Conservation (phyloP, 305 asterid genomes). For the Rubia balearica region DNA sequence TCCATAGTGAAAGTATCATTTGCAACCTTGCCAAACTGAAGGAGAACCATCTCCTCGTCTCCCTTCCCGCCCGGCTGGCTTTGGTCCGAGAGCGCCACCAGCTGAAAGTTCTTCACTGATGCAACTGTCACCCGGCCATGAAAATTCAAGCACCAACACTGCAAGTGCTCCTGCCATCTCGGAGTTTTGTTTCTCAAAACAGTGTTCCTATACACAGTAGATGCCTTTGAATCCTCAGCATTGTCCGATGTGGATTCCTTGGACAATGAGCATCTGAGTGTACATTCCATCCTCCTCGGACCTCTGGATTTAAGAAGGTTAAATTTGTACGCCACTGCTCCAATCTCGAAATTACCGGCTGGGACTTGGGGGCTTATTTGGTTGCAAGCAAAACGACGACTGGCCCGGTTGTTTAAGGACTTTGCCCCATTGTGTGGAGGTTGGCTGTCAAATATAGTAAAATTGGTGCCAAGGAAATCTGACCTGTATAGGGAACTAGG, state of each 20-base stretch:
- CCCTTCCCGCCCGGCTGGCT: conserved; percentile 75
- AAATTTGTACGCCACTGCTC: conserved; percentile 71
- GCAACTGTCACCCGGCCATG: conserved; percentile 95
- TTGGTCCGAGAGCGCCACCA: conserved; percentile 66
- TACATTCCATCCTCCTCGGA: conserved; percentile 82
- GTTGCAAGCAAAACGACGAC: conserved; percentile 78
- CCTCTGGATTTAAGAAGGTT: conserved; percentile 90
- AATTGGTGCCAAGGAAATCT: conserved; percentile 87
- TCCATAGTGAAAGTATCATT: conserved; percentile 87
- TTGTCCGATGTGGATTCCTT: conserved; percentile 26
- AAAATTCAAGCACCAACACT: conserved; percentile 97
- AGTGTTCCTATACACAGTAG: conserved; percentile 25
- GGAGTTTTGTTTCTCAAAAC: conserved; percentile 83
- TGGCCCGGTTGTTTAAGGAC: conserved; percentile 60
- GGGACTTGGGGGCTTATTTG: conserved; percentile 91
- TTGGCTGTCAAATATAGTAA: conserved; percentile 76
- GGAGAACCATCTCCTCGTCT: conserved; percentile 74
- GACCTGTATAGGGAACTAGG: conserved; percentile 44
- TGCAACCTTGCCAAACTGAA: conserved; percentile 86
- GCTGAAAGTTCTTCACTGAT: conserved; percentile 87
- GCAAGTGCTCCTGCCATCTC: conserved; percentile 87
- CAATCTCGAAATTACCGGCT: conserved; percentile 75
- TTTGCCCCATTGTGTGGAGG: conserved; percentile 81
- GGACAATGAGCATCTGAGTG: conserved; percentile 44
- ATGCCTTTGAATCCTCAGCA: conserved; percentile 19